These are phyloP conservation scores for Gynostemma pentaphyllum DNA, from an alignment of 306 rosid genomes.

Conservation along the genomic window DNA sequence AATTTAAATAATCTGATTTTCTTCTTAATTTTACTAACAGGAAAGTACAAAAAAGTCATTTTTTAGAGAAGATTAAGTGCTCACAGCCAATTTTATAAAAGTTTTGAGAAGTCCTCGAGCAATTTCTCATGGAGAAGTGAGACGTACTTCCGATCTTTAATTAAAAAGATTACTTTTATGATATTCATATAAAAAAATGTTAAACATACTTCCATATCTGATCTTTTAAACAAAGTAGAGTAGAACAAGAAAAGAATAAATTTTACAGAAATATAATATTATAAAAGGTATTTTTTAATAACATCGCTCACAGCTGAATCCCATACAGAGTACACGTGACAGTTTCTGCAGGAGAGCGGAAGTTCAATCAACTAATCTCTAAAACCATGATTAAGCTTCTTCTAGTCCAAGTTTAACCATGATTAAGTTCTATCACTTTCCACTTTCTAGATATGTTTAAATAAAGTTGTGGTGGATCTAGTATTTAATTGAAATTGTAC, in stretches of 20 bases:
- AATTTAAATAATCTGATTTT: not conserved
- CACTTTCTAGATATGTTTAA: not conserved
- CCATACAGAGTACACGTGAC: too few species aligned
- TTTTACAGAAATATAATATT: too few species aligned
- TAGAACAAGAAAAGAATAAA: too few species aligned
- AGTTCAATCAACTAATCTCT: too few species aligned
- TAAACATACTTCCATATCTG: too few species aligned
- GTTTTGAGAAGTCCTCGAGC: too few species aligned
- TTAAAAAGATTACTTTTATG: too few species aligned
- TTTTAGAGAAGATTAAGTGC: not conserved
- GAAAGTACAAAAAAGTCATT: not conserved
- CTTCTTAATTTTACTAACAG: not conserved
- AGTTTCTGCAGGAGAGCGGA: too few species aligned
- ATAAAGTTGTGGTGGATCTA: not conserved
- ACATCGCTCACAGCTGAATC: too few species aligned
- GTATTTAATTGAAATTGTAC: not conserved
- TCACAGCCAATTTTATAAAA: not conserved
- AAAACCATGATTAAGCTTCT: slow-evolving; percentile 1
- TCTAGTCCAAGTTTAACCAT: not conserved
- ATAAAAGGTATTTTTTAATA: too few species aligned
- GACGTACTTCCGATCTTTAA: not conserved
- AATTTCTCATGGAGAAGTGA: not conserved
- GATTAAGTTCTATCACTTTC: not conserved
- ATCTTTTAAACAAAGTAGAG: too few species aligned
- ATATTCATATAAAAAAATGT: too few species aligned